phyloP scores from a whole-genome alignment of 2,329 filamentous ascomycete genomes.

The Cephalotrichum gorgonifer region DNA sequence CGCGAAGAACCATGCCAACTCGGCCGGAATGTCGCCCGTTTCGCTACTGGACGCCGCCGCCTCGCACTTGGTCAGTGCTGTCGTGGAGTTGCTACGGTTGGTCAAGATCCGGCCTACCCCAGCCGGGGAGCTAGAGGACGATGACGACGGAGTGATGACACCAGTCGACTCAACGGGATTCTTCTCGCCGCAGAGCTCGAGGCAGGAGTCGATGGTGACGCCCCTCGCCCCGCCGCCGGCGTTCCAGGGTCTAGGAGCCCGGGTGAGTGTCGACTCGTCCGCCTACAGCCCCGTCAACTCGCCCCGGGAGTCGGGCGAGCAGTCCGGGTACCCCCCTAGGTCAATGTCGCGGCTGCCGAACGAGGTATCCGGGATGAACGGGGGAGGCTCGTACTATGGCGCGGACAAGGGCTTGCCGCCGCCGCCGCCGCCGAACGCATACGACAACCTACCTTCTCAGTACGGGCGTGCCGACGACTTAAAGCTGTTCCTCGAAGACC shows the following conservation, averaged over 20 bases:
- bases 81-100: constrained; percentile 74
- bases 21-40: constrained; percentile 81
- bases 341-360: neutral
- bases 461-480: constrained; percentile 38
- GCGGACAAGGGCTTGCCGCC: constrained; percentile 23
- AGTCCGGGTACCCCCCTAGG: constrained; percentile 5
- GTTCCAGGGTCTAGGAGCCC: constrained; percentile 47
- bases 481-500: constrained; percentile 70
- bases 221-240: constrained; percentile 38
- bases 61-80: constrained; percentile 74
- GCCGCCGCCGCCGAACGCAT: constrained; percentile 27
- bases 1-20: constrained; percentile 78
- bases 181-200: constrained; percentile 48
- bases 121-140: constrained; percentile 64
- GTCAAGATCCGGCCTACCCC: constrained; percentile 78
- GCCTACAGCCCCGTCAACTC: constrained; percentile 66
- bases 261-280: constrained; percentile 58
- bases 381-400: constrained; percentile 1
- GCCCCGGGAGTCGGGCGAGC: constrained; percentile 47
- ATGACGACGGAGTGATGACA: constrained; percentile 50
- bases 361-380: constrained; percentile 2
- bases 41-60: constrained; percentile 88
- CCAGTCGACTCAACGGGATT: constrained; percentile 60
- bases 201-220: constrained; percentile 14
- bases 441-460: constrained; percentile 15